Evolutionary conservation across 2,329 filamentous ascomycete species (phyloP).

Genomic region (Penicillium sp.): DNA sequence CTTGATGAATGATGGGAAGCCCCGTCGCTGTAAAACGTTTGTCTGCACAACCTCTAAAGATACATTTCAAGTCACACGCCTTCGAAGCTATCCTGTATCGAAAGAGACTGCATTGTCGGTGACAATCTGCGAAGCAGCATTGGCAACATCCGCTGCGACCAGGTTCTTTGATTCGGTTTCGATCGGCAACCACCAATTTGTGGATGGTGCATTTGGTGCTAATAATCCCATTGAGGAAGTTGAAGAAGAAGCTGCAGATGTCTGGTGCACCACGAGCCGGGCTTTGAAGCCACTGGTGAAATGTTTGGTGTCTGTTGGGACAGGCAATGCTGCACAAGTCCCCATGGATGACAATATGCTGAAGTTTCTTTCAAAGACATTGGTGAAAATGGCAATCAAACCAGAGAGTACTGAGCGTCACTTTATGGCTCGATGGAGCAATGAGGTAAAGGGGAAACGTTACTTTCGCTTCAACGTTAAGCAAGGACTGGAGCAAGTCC

Average conservation of each 20-base stretch:
- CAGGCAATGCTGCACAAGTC: slow-evolving; percentile 1
- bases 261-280: slow-evolving; percentile 12
- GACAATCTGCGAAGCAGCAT: slow-evolving; percentile 52
- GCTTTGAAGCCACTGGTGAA: slow-evolving; percentile 15
- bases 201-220: slow-evolving; percentile 33
- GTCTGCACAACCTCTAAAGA: slow-evolving; percentile 19
- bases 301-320: slow-evolving; percentile 30
- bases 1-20: slow-evolving; percentile 7
- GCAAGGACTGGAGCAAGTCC: slow-evolving; percentile 36
- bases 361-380: slow-evolving; percentile 15
- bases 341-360: slow-evolving; percentile 13
- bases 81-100: slow-evolving; percentile 11
- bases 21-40: slow-evolving; percentile 4
- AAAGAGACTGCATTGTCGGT: slow-evolving; percentile 3
- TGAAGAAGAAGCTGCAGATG: slow-evolving; percentile 27
- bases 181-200: slow-evolving; percentile 23
- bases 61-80: slow-evolving; percentile 5
- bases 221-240: slow-evolving; percentile 39
- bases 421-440: slow-evolving; percentile 18
- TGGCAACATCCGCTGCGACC: slow-evolving; percentile 54
- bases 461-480: slow-evolving; percentile 43
- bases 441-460: neutral
- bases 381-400: slow-evolving; percentile 17
- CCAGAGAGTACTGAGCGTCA: slow-evolving; percentile 12
- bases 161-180: slow-evolving; percentile 18